Percentiles rank a stretch among this genome's conserved stretches.
phyloP scores from a whole-genome alignment of 2,329 filamentous ascomycete species.

The Diaporthe citri region DNA sequence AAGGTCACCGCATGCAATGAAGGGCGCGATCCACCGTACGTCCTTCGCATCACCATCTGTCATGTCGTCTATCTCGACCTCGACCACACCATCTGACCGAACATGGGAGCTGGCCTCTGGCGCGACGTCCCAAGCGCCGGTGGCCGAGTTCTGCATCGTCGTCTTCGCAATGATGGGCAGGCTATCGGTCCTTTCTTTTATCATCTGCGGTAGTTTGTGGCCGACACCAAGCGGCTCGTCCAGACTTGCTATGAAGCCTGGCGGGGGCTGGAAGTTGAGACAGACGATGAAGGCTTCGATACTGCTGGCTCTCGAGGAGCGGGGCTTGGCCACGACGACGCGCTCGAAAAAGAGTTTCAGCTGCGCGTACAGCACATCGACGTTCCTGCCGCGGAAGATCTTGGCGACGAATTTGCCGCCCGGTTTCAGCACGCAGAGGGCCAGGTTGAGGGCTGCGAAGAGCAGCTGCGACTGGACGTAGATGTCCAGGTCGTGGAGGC shows the following conservation, averaged over 20 bases:
- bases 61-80: conserved; percentile 64
- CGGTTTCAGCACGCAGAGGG: conserved; percentile 90
- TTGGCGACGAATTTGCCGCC: conserved; percentile 98
- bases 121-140: conserved; percentile 57
- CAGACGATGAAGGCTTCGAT: conserved; percentile 98
- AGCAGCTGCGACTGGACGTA: conserved; percentile 97
- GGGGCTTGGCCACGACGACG: conserved; percentile 92
- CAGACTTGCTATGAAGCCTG: conserved; percentile 80
- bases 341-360: conserved; percentile 90
- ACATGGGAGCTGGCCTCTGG: conserved; percentile 36
- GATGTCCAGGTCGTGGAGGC: conserved; percentile 96
- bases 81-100: conserved; percentile 54
- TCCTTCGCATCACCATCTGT: conserved; percentile 55
- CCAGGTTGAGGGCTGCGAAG: conserved; percentile 92
- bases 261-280: conserved; percentile 85
- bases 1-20: conserved; percentile 96
- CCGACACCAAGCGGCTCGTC: conserved; percentile 80
- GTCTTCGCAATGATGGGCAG: conserved; percentile 57
- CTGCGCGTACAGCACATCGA: conserved; percentile 95
- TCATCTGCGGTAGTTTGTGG: conserved; percentile 64
- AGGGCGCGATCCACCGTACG: conserved; percentile 89
- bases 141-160: conserved; percentile 59
- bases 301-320: conserved; percentile 94
- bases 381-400: conserved; percentile 94
- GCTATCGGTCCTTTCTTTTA: conserved; percentile 55